Evolutionary conservation across 148 eudicot genomes (phyloP).

Genomic region (Gaultheria prostrata): DNA sequence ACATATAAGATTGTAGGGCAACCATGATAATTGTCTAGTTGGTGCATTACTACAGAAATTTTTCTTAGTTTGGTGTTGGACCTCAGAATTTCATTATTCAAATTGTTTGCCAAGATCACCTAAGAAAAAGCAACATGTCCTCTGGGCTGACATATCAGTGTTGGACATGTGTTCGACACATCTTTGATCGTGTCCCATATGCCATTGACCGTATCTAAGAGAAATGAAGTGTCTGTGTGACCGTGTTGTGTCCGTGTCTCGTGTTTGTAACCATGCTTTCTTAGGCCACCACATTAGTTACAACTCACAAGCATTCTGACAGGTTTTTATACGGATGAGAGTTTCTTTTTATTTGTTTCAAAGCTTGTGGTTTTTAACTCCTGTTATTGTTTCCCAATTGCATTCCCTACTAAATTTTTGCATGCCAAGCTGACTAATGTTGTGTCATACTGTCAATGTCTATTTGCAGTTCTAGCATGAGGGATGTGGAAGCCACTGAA

Average conservation of each 20-base stretch:
- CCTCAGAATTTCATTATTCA: background rate
- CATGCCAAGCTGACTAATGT: background rate
- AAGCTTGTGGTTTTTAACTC: background rate
- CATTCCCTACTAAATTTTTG: background rate
- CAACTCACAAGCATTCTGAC: background rate
- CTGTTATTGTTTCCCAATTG: background rate
- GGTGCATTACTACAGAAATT: background rate
- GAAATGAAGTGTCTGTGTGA: background rate
- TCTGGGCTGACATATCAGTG: background rate
- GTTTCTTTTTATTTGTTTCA: background rate
- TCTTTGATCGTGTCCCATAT: background rate
- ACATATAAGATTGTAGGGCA: background rate
- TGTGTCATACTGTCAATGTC: background rate
- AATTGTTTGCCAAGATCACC: background rate
- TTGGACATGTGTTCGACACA: background rate
- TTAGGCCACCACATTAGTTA: background rate
- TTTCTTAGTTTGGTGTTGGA: background rate
- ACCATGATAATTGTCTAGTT: background rate
- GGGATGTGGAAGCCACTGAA: conserved; percentile 19
- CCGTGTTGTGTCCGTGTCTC: background rate
- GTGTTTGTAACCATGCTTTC: background rate
- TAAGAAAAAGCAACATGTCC: background rate
- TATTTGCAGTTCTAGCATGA: conserved; percentile 23
- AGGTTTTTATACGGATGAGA: background rate
- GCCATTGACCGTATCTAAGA: background rate